Conservation (phyloP, 345 rosid species). For the Viola odorata region DNA sequence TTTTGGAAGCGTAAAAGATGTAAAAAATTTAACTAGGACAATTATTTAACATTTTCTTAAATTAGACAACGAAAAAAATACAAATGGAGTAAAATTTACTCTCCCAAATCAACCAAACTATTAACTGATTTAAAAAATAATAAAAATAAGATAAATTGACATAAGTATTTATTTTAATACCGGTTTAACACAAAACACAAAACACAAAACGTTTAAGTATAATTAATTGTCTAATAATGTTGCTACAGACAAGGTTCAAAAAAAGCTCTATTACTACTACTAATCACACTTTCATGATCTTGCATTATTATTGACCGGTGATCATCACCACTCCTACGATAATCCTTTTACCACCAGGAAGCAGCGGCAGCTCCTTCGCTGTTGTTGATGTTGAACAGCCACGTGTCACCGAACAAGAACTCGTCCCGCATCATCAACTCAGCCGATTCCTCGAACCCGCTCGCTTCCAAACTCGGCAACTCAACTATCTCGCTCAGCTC, state of each 20-base stretch:
- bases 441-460: constrained; percentile 29
- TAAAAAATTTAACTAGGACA: too few species aligned
- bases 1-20: too few species aligned
- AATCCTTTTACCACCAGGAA: constrained; percentile 28
- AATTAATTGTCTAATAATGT: constrained; percentile 12
- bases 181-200: too few species aligned
- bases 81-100: too few species aligned
- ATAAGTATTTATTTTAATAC: too few species aligned
- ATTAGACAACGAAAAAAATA: too few species aligned
- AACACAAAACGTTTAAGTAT: neutral
- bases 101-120: too few species aligned
- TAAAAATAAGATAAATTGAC: too few species aligned
- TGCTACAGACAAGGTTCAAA: constrained; percentile 42
- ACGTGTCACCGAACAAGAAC: constrained; percentile 55
- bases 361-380: constrained; percentile 20
- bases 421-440: constrained; percentile 39
- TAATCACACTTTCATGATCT: constrained; percentile 16
- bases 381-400: constrained; percentile 39
- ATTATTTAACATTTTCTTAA: too few species aligned
- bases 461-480: constrained; percentile 64
- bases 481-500: constrained; percentile 79
- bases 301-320: constrained; percentile 26
- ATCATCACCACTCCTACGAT: constrained; percentile 27
- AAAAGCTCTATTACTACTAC: constrained; percentile 24
- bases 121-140: too few species aligned